These are phyloP conservation scores for Cupressus sempervirens DNA, from an alignment of 75 land plant genomes.

Conservation along the genomic window DNA sequence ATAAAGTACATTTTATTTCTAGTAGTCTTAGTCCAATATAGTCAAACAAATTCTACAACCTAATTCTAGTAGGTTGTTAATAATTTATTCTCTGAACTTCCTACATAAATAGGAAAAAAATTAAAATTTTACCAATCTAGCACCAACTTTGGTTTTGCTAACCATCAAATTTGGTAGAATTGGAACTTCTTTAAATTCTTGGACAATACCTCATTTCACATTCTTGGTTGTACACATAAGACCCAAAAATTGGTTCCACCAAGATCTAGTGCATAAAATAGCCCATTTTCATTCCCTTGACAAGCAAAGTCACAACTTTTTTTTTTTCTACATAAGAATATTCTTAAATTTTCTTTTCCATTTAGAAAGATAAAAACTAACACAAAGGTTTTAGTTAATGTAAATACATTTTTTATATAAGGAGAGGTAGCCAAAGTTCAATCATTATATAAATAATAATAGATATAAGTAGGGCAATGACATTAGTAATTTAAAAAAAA, in stretches of 20 bases:
- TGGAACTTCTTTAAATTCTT: conserved; percentile 41
- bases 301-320: not conserved
- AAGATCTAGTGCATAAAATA: conserved; percentile 66
- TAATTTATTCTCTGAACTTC: not conserved
- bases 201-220: no score
- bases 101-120: not conserved
- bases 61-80: not conserved
- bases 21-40: conserved; percentile 56
- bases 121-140: not conserved
- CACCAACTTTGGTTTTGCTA: conserved; percentile 39
- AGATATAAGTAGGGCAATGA: not conserved
- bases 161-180: conserved; percentile 55
- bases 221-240: conserved; percentile 48
- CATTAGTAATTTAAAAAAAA: not conserved
- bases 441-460: not conserved
- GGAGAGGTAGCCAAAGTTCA: not conserved
- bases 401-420: not conserved
- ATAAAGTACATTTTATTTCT: no score
- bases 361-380: not conserved
- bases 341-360: not conserved
- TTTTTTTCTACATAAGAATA: not conserved
- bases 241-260: conserved; percentile 78
- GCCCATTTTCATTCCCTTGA: conserved; percentile 41
- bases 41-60: conserved; percentile 64
- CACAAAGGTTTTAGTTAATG: not conserved